Evolutionary conservation across 2,329 filamentous ascomycete genomes (phyloP).

Genomic region (Arthrobotrys conoides): DNA sequence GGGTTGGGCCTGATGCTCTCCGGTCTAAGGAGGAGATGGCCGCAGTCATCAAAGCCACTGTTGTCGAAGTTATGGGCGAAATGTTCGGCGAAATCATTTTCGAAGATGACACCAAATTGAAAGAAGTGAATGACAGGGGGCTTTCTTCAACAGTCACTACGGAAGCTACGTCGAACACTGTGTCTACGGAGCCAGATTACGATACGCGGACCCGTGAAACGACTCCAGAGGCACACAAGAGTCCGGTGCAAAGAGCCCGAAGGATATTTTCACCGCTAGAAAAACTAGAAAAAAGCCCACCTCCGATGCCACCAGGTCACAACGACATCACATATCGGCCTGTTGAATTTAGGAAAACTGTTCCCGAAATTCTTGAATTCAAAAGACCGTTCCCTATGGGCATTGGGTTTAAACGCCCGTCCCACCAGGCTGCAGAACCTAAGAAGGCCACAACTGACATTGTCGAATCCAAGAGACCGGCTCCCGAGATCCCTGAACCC

Average conservation of each 20-base stretch:
- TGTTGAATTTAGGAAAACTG: conserved; percentile 47
- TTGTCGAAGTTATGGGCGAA: conserved; percentile 56
- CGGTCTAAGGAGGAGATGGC: conserved; percentile 58
- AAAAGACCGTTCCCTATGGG: conserved; percentile 24
- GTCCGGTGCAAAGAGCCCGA: conserved; percentile 29
- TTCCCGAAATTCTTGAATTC: conserved; percentile 10
- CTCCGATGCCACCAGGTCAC: conserved; percentile 23
- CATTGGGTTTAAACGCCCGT: conserved; percentile 4
- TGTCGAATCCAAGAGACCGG: conserved; percentile 2
- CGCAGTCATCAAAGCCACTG: conserved; percentile 51
- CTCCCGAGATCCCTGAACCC: conserved; percentile 2
- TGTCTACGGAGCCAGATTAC: conserved; percentile 30
- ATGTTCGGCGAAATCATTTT: conserved; percentile 60
- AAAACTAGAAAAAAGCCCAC: conserved; percentile 21
- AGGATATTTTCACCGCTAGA: conserved; percentile 22
- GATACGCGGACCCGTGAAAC: conserved; percentile 50
- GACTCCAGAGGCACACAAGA: conserved; percentile 44
- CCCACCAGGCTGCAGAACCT: not conserved
- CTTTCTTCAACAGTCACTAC: conserved; percentile 40
- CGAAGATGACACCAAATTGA: conserved; percentile 44
- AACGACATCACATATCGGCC: conserved; percentile 54
- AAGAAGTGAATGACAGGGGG: conserved; percentile 34
- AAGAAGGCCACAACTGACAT: conserved; percentile 1
- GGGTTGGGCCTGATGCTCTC: conserved; percentile 51
- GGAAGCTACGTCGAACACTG: conserved; percentile 18